phyloP scores from a whole-genome alignment of 2,329 filamentous ascomycete genomes.

The Cytospora chrysosperma region DNA sequence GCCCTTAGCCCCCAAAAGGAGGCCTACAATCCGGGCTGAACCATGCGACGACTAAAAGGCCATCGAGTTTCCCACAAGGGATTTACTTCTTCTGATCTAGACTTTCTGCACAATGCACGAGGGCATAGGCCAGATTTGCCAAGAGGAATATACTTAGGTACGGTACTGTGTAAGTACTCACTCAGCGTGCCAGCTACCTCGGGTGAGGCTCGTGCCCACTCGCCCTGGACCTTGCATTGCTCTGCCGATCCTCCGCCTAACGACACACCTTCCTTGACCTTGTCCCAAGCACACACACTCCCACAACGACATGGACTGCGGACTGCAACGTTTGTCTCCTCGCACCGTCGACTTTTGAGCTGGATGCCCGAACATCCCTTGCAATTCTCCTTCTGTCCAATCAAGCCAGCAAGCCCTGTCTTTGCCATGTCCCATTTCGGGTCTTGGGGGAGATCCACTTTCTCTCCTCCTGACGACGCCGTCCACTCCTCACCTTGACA shows the following conservation, averaged over 20 bases:
- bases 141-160: neutral
- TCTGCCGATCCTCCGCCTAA: neutral
- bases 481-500: neutral
- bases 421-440: conserved; percentile 3
- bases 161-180: too few species aligned
- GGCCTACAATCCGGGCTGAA: neutral
- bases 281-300: neutral
- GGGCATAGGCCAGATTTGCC: neutral
- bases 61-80: neutral
- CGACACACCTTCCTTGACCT: conserved; percentile 8
- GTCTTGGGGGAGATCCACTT: conserved; percentile 1
- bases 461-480: conserved; percentile 7
- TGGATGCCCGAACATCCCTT: conserved; percentile 10
- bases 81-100: neutral
- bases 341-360: neutral
- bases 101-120: neutral
- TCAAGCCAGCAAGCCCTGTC: conserved; percentile 7
- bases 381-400: conserved; percentile 10
- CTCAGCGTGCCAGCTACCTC: neutral
- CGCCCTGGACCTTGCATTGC: conserved; percentile 3
- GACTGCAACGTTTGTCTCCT: neutral
- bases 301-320: neutral
- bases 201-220: neutral
- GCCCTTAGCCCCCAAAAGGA: neutral
- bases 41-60: neutral